phyloP scores from a whole-genome alignment of 2,329 filamentous ascomycete genomes.

The Fusarium nygamai region DNA sequence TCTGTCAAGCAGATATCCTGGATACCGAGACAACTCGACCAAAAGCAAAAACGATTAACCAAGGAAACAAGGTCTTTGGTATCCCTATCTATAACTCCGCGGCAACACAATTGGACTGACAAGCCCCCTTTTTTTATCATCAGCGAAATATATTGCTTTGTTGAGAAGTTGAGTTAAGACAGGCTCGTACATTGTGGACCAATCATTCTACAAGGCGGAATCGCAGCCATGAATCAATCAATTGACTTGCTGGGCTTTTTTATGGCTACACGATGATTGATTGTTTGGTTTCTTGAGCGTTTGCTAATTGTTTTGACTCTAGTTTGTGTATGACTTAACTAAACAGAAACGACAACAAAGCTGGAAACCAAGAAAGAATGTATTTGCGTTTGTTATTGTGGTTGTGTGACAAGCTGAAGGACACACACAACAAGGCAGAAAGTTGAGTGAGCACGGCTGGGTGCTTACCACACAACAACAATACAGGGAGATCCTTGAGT shows the following conservation, averaged over 20 bases:
- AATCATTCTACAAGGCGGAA: constrained; percentile 27
- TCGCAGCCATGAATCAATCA: neutral
- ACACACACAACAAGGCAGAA: neutral
- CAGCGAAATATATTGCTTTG: constrained; percentile 19
- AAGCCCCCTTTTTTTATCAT: neutral
- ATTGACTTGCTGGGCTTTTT: neutral
- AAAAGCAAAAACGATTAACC: neutral
- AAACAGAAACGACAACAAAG: neutral
- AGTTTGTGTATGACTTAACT: neutral
- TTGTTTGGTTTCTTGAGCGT: neutral
- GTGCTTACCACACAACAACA: neutral
- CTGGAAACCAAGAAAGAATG: neutral
- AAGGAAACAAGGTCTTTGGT: neutral
- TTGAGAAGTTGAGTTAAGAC: neutral
- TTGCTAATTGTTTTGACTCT: neutral
- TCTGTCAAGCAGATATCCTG: neutral
- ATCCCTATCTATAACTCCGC: neutral
- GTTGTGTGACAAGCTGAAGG: constrained; percentile 2
- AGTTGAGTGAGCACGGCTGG: neutral
- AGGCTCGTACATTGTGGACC: neutral
- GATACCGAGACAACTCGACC: neutral
- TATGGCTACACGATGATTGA: neutral
- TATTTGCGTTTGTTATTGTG: neutral
- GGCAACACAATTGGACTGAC: neutral
- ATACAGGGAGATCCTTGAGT: constrained; percentile 8